Conservation (phyloP, 306 rosid genomes). For the Cucumis cinereus region DNA sequence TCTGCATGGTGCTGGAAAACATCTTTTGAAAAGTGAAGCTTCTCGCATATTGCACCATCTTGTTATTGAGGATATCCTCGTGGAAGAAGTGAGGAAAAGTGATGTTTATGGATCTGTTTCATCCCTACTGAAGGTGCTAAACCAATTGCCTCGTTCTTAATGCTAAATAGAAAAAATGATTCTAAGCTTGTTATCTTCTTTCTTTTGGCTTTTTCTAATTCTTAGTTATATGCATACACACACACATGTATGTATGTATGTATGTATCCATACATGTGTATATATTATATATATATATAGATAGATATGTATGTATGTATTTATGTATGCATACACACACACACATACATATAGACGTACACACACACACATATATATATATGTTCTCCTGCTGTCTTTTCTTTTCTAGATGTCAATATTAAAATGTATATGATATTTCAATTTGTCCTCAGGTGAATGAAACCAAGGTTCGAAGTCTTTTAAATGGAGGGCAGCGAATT, state of each 20-base stretch:
- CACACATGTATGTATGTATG: too few relatives aligned
- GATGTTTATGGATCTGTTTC: constrained; percentile 89
- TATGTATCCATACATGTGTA: too few relatives aligned
- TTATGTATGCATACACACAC: too few relatives aligned
- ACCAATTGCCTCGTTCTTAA: constrained; percentile 8
- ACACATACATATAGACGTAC: too few relatives aligned
- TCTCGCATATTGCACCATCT: constrained; percentile 81
- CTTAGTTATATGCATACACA: too few relatives aligned
- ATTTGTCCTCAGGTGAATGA: constrained; percentile 2
- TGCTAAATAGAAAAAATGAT: neutral
- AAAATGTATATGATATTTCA: constrained; percentile 6
- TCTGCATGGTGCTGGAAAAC: constrained; percentile 88
- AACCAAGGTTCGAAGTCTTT: constrained; percentile 16
- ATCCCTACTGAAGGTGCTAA: constrained; percentile 63
- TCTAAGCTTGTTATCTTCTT: neutral
- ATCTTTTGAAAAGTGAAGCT: constrained; percentile 80
- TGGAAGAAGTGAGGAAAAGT: constrained; percentile 88
- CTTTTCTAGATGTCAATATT: neutral
- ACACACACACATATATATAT: too few relatives aligned
- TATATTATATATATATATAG: too few relatives aligned
- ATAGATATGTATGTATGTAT: too few relatives aligned
- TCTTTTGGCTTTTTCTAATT: neutral
- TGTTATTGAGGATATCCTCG: constrained; percentile 61
- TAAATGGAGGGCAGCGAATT: constrained; percentile 39
- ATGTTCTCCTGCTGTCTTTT: neutral